Evolutionary conservation across 345 rosid genomes (phyloP).

Genomic region (Pistacia vera): DNA sequence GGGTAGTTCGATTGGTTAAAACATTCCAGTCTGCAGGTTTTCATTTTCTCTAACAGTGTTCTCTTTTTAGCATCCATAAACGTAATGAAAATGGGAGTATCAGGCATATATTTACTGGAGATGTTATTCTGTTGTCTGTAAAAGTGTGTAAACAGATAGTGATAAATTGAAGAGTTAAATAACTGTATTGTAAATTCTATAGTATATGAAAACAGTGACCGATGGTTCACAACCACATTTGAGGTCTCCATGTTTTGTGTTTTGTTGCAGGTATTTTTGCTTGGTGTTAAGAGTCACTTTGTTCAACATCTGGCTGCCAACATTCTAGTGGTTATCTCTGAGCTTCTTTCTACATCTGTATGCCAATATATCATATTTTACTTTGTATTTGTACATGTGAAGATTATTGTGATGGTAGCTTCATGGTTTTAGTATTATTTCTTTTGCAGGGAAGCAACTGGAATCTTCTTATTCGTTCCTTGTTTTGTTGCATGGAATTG

Average conservation of each 20-base stretch:
- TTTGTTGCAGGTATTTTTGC: constrained; percentile 49
- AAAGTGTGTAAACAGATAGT: not conserved
- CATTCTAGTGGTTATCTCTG: constrained; percentile 52
- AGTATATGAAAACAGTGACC: not conserved
- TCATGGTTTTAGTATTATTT: not conserved
- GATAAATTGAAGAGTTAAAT: not conserved
- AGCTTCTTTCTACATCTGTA: constrained; percentile 52
- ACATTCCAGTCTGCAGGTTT: no score
- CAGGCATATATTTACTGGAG: not conserved
- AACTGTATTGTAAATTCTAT: not conserved
- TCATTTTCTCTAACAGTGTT: no score
- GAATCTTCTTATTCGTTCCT: constrained; percentile 40
- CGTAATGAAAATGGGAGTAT: not conserved
- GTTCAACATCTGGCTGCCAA: constrained; percentile 67
- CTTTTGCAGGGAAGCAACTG: constrained; percentile 55
- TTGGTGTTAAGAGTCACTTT: constrained; percentile 44
- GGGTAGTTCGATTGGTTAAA: no score
- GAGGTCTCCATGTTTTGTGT: not conserved
- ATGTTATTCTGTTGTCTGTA: not conserved
- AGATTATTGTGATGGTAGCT: not conserved
- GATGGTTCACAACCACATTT: not conserved
- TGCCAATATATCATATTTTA: constrained; percentile 25
- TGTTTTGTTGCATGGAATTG: constrained; percentile 53
- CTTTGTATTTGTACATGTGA: not conserved
- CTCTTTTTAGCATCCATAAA: no score